Conservation (phyloP, 2,329 filamentous ascomycete genomes). For the Colletotrichum sp. region DNA sequence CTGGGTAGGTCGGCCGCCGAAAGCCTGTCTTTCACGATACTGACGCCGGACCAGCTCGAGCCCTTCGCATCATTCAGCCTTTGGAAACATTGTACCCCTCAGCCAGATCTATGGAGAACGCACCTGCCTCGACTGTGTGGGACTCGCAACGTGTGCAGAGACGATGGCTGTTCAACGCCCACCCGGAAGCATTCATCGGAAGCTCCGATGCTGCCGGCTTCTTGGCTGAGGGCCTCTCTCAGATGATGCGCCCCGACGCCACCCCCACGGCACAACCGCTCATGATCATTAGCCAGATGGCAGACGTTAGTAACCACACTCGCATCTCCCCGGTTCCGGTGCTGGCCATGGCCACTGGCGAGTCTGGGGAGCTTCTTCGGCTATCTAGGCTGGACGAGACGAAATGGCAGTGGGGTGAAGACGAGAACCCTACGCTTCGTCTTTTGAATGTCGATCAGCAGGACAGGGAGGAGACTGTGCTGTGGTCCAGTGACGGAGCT, state of each 20-base stretch:
- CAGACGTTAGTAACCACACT: constrained; percentile 39
- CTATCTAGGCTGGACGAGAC: constrained; percentile 56
- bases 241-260: constrained; percentile 31
- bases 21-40: not conserved
- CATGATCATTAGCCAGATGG: constrained; percentile 62
- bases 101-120: not conserved
- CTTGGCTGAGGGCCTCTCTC: constrained; percentile 41
- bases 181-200: constrained; percentile 55
- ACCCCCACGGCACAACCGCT: constrained; percentile 34
- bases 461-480: constrained; percentile 50
- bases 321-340: constrained; percentile 33
- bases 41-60: not conserved
- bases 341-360: constrained; percentile 58
- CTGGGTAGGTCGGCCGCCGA: not conserved
- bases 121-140: not conserved
- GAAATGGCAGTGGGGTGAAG: constrained; percentile 58
- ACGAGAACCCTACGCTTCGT: constrained; percentile 50
- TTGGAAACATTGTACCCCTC: constrained; percentile 4
- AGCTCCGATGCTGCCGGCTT: constrained; percentile 34
- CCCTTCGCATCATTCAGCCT: constrained; percentile 7
- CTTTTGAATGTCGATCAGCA: constrained; percentile 47
- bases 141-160: constrained; percentile 34
- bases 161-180: constrained; percentile 54
- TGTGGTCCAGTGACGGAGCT: constrained; percentile 59
- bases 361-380: constrained; percentile 62